Base-by-base conservation (phyloP, 345 rosid genomes). In the Gossypium raimondii region DNA sequence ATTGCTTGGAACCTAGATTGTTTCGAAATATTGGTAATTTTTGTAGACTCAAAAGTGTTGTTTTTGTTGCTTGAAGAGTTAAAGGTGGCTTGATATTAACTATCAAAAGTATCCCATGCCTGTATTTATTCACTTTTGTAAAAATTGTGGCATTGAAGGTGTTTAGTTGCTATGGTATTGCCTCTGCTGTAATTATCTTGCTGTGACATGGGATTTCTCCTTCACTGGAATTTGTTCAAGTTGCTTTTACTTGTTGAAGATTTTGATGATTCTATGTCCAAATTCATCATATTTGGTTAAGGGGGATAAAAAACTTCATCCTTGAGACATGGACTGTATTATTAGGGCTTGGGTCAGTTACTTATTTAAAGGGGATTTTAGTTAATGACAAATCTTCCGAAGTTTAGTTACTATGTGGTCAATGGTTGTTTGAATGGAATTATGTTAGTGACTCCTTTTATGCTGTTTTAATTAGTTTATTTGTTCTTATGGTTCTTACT, bases 41-140 rank as follows among this genome's bases (percentile, higher is more conserved):
- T 44, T 12, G 45, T 20, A 50, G n/a, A 24, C 43, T 16, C 20
- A 16, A 25, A 67, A 20, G 8, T 22, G 56, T 20, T 16, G 25
- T 13, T 68, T 68, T 68, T 68, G 14, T 50, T 68, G 43, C 73
- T 50, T 50, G 17, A 67, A 67, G 57, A 47, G 41, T 48, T 48
- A 18, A 68, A 50, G 20, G 44, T 50, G 59, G 25, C 59, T 69
- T 69, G 24, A 16, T 51, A 17, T 69, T 69, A 50, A 24, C 72
- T 68, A 50, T 24, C 56, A 67, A 22, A 67, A 48, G 55, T 24
- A 67, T 52, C 18, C 18, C 18, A 12, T 25, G 34, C 50, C 43
- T 50, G 43, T 11, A 25, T 68, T 48, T 47, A 11, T 22, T 47
- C 34, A 20, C 38, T 45, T 41, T 24, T 1, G 41, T 67, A 48